These are phyloP conservation scores for Lepraria neglecta DNA, from an alignment of 495 filamentous ascomycete species.

Conservation along the genomic window DNA sequence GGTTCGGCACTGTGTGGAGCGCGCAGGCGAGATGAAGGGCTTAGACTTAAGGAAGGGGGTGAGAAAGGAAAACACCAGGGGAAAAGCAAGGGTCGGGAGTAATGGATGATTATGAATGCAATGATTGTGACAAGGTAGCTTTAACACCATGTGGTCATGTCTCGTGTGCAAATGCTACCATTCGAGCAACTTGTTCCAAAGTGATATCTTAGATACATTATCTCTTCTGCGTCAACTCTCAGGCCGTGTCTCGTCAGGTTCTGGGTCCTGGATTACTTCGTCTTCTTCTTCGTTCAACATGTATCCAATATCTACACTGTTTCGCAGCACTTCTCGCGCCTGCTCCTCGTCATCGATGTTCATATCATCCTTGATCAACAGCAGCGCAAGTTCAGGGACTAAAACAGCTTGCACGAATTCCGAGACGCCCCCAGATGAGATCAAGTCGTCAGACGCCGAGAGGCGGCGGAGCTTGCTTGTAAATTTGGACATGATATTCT, in stretches of 20 bases:
- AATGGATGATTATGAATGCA: not conserved
- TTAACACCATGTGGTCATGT: no score
- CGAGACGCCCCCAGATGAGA: slow-evolving; percentile 62
- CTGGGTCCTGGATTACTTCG: slow-evolving; percentile 50
- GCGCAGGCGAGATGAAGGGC: slow-evolving; percentile 15
- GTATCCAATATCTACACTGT: slow-evolving; percentile 73
- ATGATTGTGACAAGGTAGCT: no score
- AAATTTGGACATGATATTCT: slow-evolving; percentile 59
- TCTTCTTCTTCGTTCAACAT: slow-evolving; percentile 60
- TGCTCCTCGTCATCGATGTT: slow-evolving; percentile 48
- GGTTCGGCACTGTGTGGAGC: slow-evolving; percentile 54
- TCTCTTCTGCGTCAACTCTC: not conserved
- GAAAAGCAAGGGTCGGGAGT: not conserved
- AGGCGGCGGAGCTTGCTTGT: slow-evolving; percentile 55
- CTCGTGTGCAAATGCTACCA: no score
- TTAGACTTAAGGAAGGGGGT: not conserved
- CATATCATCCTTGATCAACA: slow-evolving; percentile 84
- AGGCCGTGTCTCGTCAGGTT: slow-evolving; percentile 33
- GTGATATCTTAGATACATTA: not conserved
- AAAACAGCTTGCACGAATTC: slow-evolving; percentile 78
- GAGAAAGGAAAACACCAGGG: no score
- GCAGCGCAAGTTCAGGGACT: slow-evolving; percentile 74
- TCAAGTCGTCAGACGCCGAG: slow-evolving; percentile 58
- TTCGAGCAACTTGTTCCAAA: not conserved
- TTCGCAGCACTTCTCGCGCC: slow-evolving; percentile 62